These are phyloP conservation scores for Apiospora koreana DNA, from an alignment of 2,329 filamentous ascomycete species.

Conservation along the genomic window DNA sequence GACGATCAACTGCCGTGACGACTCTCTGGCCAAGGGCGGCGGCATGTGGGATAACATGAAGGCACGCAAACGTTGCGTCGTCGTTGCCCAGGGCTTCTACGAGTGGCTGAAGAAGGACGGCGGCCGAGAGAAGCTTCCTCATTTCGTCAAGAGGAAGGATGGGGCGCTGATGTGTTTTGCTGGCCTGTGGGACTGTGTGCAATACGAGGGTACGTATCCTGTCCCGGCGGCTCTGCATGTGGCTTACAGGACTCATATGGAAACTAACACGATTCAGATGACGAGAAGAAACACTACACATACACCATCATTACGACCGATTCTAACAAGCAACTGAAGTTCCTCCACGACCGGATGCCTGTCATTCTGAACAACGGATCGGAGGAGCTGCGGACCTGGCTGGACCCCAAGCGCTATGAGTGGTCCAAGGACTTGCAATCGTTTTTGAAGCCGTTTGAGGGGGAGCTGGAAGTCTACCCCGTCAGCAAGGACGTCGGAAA, in stretches of 20 bases:
- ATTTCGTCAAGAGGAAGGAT: constrained; percentile 82
- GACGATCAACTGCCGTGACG: constrained; percentile 94
- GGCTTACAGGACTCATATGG: not conserved
- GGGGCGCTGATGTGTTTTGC: constrained; percentile 85
- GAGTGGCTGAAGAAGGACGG: constrained; percentile 85
- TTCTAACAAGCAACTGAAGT: constrained; percentile 78
- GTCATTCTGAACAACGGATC: constrained; percentile 82
- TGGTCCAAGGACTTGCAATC: constrained; percentile 81
- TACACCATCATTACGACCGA: constrained; percentile 94
- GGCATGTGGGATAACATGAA: constrained; percentile 96
- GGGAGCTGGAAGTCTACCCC: constrained; percentile 80
- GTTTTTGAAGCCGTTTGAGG: constrained; percentile 76
- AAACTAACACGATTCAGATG: constrained; percentile 27
- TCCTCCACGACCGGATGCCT: constrained; percentile 94
- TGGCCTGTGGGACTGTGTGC: constrained; percentile 87
- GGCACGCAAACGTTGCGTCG: constrained; percentile 80
- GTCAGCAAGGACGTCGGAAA: constrained; percentile 91
- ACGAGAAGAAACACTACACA: constrained; percentile 73
- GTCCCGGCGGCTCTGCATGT: not conserved
- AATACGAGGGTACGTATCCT: constrained; percentile 65
- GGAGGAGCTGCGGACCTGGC: constrained; percentile 70
- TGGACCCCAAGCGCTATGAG: constrained; percentile 69
- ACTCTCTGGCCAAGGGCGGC: constrained; percentile 72
- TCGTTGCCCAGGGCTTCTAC: constrained; percentile 90
- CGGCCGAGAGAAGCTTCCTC: constrained; percentile 76